A percentile compares a stretch with the other conserved stretches of the same genome.
phyloP scores from a whole-genome alignment of 768 basidiomycete genomes.

The Kwoniella shandongensis region DNA sequence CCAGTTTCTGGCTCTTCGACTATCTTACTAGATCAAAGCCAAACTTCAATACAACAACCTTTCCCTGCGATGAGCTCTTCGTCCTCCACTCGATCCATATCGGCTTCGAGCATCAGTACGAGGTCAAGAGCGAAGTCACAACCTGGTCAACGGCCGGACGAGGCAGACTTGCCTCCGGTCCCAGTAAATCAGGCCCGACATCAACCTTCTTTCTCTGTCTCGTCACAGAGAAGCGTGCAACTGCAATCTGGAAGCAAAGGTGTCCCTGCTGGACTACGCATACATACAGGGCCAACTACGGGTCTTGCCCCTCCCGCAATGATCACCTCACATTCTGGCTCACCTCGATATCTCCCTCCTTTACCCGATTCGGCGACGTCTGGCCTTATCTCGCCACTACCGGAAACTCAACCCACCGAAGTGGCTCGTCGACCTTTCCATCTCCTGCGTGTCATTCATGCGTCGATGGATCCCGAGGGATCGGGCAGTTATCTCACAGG shows the following conservation, averaged over 20 bases:
- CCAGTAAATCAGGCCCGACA: constrained; percentile 8
- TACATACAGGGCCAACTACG: not conserved
- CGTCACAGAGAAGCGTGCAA: constrained; percentile 3
- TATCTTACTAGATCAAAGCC: constrained; percentile 8
- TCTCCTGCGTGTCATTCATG: constrained; percentile 31
- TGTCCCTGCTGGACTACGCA: not conserved
- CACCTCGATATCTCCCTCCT: constrained; percentile 22
- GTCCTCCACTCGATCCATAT: constrained; percentile 12
- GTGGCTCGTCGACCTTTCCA: constrained; percentile 42
- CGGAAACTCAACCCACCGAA: constrained; percentile 34
- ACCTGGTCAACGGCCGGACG: constrained; percentile 19
- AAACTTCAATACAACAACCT: not conserved
- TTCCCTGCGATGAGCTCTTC: constrained; percentile 9
- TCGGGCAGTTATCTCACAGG: constrained; percentile 36
- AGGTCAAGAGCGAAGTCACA: constrained; percentile 21
- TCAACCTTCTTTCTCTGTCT: constrained; percentile 20
- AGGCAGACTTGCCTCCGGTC: constrained; percentile 14
- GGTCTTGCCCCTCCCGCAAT: constrained; percentile 18
- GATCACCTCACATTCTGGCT: constrained; percentile 1
- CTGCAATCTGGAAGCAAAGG: not conserved
- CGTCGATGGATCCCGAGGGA: constrained; percentile 38
- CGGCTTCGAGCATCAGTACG: constrained; percentile 16
- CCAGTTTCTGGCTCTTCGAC: constrained; percentile 13
- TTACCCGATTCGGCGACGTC: constrained; percentile 16
- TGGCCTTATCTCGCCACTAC: constrained; percentile 41